Evolutionary conservation across 2,329 filamentous ascomycete species (phyloP).

Genomic region (Dothistroma septosporum): DNA sequence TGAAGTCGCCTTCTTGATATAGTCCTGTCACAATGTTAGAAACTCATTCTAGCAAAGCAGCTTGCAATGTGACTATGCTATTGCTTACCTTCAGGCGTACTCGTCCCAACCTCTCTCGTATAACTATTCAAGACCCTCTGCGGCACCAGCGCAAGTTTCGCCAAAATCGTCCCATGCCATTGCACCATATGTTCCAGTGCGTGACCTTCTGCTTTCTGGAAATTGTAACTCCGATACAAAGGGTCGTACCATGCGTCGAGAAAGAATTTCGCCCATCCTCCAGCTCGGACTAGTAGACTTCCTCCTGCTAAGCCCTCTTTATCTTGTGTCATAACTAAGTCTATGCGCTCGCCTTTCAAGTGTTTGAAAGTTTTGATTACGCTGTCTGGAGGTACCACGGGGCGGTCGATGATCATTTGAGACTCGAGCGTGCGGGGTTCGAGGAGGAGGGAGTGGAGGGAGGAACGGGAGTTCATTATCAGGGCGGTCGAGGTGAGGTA

Average conservation of each 20-base stretch:
- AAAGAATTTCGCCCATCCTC: slow-evolving; percentile 89
- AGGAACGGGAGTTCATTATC: slow-evolving; percentile 76
- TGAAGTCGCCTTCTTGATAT: slow-evolving; percentile 80
- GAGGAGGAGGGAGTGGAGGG: slow-evolving; percentile 69
- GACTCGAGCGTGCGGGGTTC: slow-evolving; percentile 62
- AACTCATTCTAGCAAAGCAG: neutral
- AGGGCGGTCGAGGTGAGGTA: slow-evolving; percentile 78
- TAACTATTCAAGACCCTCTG: slow-evolving; percentile 83
- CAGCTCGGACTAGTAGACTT: slow-evolving; percentile 75
- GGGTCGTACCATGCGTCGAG: slow-evolving; percentile 96
- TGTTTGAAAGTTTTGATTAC: slow-evolving; percentile 92
- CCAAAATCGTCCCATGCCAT: slow-evolving; percentile 94
- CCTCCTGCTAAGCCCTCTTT: slow-evolving; percentile 69
- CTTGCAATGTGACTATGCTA: neutral
- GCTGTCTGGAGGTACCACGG: slow-evolving; percentile 90
- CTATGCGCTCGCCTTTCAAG: slow-evolving; percentile 70
- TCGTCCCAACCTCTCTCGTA: slow-evolving; percentile 43
- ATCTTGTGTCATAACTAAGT: slow-evolving; percentile 82
- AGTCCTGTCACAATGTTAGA: slow-evolving; percentile 38
- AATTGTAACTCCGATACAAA: slow-evolving; percentile 89
- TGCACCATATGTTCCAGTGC: slow-evolving; percentile 65
- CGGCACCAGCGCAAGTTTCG: slow-evolving; percentile 83
- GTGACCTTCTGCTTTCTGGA: slow-evolving; percentile 89
- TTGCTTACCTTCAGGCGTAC: slow-evolving; percentile 24
- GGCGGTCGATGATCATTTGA: slow-evolving; percentile 77